These are phyloP conservation scores for Didymella lethalis DNA, from an alignment of 2,329 filamentous ascomycete species.

Conservation along the genomic window DNA sequence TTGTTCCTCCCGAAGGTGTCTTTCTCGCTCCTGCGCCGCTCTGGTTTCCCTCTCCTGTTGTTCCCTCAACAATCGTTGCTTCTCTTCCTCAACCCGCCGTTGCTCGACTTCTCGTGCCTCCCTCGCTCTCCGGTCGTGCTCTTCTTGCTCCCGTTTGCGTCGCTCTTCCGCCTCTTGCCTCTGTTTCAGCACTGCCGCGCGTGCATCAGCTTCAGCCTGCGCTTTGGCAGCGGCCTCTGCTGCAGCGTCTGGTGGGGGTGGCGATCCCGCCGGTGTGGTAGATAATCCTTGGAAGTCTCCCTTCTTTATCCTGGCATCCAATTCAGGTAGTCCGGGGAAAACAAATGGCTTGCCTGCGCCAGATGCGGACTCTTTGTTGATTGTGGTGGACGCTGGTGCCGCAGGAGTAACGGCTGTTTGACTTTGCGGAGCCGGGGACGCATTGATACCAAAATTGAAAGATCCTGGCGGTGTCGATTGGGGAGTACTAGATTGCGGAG, in stretches of 20 bases:
- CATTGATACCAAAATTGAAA: constrained; percentile 8
- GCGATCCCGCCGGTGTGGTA: constrained; percentile 24
- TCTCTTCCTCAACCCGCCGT: constrained; percentile 28
- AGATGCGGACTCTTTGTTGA: not conserved
- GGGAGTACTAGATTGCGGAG: constrained; percentile 11
- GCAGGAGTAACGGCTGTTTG: not conserved
- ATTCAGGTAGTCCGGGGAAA: constrained; percentile 20
- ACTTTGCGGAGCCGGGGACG: not conserved
- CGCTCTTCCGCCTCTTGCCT: constrained; percentile 21
- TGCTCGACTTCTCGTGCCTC: constrained; percentile 31
- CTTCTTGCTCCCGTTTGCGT: constrained; percentile 17
- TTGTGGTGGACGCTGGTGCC: not conserved
- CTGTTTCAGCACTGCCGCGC: constrained; percentile 24
- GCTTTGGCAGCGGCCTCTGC: constrained; percentile 27
- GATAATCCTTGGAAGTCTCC: constrained; percentile 1
- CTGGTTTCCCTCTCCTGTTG: constrained; percentile 26
- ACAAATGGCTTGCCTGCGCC: constrained; percentile 9
- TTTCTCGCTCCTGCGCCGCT: constrained; percentile 33
- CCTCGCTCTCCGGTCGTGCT: constrained; percentile 12
- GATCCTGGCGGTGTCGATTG: constrained; percentile 12
- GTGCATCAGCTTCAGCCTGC: constrained; percentile 25
- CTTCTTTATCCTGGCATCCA: constrained; percentile 1
- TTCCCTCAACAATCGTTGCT: constrained; percentile 22
- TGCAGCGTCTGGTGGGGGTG: constrained; percentile 19
- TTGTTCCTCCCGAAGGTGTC: constrained; percentile 29